phyloP scores from a whole-genome alignment of 441 rosid genomes.

The Manihot esculenta region DNA sequence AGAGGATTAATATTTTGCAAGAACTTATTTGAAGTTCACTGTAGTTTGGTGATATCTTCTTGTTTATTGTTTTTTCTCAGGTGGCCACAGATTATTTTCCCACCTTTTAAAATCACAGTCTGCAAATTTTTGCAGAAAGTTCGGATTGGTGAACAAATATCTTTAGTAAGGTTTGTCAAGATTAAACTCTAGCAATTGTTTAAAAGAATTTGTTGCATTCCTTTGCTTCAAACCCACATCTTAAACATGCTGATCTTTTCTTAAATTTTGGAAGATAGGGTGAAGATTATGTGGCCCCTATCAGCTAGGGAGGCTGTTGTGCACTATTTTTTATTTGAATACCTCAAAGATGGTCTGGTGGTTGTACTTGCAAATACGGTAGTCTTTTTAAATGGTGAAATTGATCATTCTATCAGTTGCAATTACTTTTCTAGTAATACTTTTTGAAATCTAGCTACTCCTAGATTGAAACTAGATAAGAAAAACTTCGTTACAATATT shows the following conservation, averaged over 20 bases:
- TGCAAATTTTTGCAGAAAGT: slow-evolving; percentile 59
- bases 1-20: slow-evolving; percentile 3
- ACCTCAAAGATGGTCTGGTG: slow-evolving; percentile 70
- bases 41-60: slow-evolving; percentile 8
- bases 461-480: background rate
- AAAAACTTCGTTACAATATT: slow-evolving; percentile 13
- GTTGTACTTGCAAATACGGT: slow-evolving; percentile 72
- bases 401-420: slow-evolving; percentile 6
- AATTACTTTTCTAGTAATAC: slow-evolving; percentile 10
- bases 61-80: slow-evolving; percentile 38
- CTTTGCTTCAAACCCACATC: slow-evolving; percentile 18
- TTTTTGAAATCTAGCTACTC: background rate
- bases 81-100: slow-evolving; percentile 86
- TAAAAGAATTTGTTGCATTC: slow-evolving; percentile 12
- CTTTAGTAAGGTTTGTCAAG: slow-evolving; percentile 56
- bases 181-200: slow-evolving; percentile 19
- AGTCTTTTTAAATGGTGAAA: slow-evolving; percentile 28
- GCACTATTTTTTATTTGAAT: slow-evolving; percentile 70
- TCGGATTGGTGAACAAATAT: slow-evolving; percentile 69
- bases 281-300: slow-evolving; percentile 95
- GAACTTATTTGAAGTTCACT: slow-evolving; percentile 6
- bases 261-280: slow-evolving; percentile 77
- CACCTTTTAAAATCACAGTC: slow-evolving; percentile 56
- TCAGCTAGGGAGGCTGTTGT: slow-evolving; percentile 72
- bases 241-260: slow-evolving; percentile 32